Percentiles rank a stretch among this genome's conserved stretches.
Evolutionary conservation across 2,329 filamentous ascomycete species (phyloP).

Genomic region (Alternaria metachromatica): DNA sequence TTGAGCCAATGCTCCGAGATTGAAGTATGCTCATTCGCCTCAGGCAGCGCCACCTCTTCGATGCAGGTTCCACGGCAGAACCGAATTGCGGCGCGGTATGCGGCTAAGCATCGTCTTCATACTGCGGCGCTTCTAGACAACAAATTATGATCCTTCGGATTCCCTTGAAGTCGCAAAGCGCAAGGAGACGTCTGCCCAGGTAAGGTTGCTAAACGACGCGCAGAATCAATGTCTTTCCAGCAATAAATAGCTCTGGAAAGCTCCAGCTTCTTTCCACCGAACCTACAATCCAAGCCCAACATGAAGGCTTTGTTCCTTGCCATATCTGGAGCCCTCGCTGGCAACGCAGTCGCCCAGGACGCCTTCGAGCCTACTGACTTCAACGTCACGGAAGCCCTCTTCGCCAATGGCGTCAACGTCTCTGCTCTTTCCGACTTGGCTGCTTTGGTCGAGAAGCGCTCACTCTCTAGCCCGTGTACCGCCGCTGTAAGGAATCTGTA

Average conservation of each 20-base stretch:
- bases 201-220: not conserved
- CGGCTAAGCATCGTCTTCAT: not conserved
- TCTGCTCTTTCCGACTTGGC: conserved; percentile 14
- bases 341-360: not conserved
- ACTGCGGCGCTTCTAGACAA: not conserved
- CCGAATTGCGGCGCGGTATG: conserved; percentile 1
- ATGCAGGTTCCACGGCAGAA: not conserved
- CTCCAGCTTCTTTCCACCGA: not conserved
- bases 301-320: not conserved
- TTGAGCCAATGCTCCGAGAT: not conserved
- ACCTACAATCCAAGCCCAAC: not conserved
- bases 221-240: not conserved
- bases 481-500: conserved; percentile 16
- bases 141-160: not conserved
- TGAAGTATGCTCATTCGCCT: not conserved
- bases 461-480: conserved; percentile 8
- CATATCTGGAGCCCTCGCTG: not conserved
- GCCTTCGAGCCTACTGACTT: conserved; percentile 13
- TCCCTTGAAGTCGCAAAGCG: not conserved
- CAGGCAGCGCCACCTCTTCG: not conserved
- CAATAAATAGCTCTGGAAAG: not conserved
- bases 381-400: conserved; percentile 20
- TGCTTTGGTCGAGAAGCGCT: not conserved
- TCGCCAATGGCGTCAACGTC: conserved; percentile 18
- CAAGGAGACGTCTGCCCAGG: not conserved